Evolutionary conservation across 116 monocot species (phyloP), one percentile per base, ranked within the genome.

Genomic region (Phalaenopsis hybrid): DNA sequence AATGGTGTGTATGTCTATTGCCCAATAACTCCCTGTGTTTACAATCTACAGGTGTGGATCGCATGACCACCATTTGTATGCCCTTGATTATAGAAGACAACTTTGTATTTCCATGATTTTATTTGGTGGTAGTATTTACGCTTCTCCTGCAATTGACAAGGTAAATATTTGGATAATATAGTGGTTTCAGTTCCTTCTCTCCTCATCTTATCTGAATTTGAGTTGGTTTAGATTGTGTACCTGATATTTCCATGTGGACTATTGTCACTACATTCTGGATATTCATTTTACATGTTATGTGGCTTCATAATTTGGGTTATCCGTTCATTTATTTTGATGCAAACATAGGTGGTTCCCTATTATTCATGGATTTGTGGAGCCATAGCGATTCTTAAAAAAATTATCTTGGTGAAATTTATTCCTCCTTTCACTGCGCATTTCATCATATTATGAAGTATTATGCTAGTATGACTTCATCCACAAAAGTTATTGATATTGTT

Each of bases 91-190:
- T 76, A 85, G 77, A 51, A 86, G 84, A 23, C 79, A 78, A 17
- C 81, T 74, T 41, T 97, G 94, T 78, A 43, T 85, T 80, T 92
- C 85, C 85, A 91, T 88, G 78, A 74, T 91, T 63, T 88, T 79
- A 65, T 97, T 94, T 88, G 91, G 94, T 21, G 94, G 97, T 51
- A 97, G 97, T 76, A 82, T 92, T 68, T 97, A 91, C 87, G 92
- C 92, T 80, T 94, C 97, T 75, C 97, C 97, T 84, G 83, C 84
- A 52, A 88, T 97, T 34, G 97, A 97, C 84, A 69, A 70, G 85
- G 89, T 96, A 80, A 74, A 79, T 76, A 41, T 74, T 74, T 80
- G 28, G 52, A 63, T 20, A 37, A 45, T 45, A 8, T 75, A 12
- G 5, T 34, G 75, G 37, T 75, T 75, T 18, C 34, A 7, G 72